Evolutionary conservation across 345 rosid genomes (phyloP).

Genomic region (Camelina laxa): DNA sequence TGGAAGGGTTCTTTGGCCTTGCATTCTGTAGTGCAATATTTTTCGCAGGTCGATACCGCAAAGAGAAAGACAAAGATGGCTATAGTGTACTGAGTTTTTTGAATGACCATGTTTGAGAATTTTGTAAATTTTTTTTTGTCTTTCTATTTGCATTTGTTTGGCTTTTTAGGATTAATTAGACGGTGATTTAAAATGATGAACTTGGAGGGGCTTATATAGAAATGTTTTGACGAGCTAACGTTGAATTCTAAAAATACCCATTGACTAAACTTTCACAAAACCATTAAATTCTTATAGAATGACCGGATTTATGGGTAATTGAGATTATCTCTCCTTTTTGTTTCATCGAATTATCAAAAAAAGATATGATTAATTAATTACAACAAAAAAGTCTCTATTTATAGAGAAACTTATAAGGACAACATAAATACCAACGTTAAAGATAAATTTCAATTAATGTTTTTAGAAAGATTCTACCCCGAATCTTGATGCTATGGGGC

Average conservation of each 20-base stretch:
- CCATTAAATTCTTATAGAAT: neutral
- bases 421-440: too few relatives aligned
- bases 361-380: too few relatives aligned
- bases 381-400: neutral
- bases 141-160: neutral
- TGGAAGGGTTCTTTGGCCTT: slow-evolving; percentile 29
- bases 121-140: neutral
- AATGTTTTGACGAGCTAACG: neutral
- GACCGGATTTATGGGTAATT: neutral
- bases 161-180: neutral
- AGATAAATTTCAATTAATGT: too few relatives aligned
- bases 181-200: neutral
- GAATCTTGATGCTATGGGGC: too few relatives aligned
- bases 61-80: slow-evolving; percentile 5
- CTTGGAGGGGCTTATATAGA: neutral
- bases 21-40: slow-evolving; percentile 16
- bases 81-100: slow-evolving; percentile 12
- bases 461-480: too few relatives aligned
- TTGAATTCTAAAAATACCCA: neutral
- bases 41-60: slow-evolving; percentile 5
- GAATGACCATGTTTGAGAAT: slow-evolving; percentile 5
- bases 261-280: neutral
- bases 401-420: neutral
- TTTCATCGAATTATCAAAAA: neutral
- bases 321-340: neutral